Percentiles rank a stretch among this genome's conserved stretches.
phyloP scores from a whole-genome alignment of 163 green algal species.

The Volvox carteri region DNA sequence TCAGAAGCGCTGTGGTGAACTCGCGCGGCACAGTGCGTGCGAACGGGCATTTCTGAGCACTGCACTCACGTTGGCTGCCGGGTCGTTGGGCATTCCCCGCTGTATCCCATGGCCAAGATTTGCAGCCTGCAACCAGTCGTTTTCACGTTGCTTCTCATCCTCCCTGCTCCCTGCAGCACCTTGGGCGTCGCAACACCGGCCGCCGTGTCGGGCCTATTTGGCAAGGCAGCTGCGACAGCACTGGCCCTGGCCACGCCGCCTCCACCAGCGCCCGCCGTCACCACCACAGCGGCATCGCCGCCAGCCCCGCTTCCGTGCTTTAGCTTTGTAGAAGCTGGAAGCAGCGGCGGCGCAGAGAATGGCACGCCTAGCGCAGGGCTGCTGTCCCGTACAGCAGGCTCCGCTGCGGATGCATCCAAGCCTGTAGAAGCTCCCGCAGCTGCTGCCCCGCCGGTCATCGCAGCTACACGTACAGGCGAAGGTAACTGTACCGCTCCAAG shows the following conservation, averaged over 20 bases:
- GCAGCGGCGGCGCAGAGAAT: too few relatives aligned
- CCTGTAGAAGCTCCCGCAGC: neutral
- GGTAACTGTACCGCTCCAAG: neutral
- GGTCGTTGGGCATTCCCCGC: too few relatives aligned
- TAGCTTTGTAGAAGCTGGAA: too few relatives aligned
- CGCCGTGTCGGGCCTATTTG: slow-evolving; percentile 18
- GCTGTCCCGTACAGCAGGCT: too few relatives aligned
- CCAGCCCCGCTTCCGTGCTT: slow-evolving; percentile 26
- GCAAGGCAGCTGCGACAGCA: slow-evolving; percentile 32
- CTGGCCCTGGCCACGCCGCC: slow-evolving; percentile 46
- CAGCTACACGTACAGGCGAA: neutral
- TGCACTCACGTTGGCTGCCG: too few relatives aligned
- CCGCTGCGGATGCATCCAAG: neutral
- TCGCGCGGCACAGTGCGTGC: too few relatives aligned
- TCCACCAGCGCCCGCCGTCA: neutral
- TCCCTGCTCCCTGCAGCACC: neutral
- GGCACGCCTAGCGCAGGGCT: too few relatives aligned
- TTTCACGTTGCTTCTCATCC: too few relatives aligned
- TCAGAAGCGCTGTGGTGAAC: too few relatives aligned
- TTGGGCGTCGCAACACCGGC: neutral
- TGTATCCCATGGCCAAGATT: too few relatives aligned
- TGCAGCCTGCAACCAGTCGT: too few relatives aligned
- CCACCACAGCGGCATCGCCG: neutral
- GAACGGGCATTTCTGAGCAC: too few relatives aligned
- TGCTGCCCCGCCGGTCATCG: neutral